Evolutionary conservation across 257 asterid genomes (phyloP).

Genomic region (Solanum chmielewskii): DNA sequence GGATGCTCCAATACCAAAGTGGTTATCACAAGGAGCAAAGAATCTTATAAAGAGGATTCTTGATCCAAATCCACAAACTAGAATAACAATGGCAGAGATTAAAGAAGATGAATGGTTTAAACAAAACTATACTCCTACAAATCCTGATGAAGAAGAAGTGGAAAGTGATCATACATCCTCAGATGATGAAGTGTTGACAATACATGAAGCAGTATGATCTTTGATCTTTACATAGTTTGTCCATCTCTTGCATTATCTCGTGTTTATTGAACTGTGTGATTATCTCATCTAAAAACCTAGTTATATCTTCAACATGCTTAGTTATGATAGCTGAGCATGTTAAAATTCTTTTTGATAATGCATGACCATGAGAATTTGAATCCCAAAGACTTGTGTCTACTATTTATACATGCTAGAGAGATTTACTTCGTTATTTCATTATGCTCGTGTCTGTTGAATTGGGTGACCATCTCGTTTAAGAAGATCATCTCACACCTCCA

Average conservation of each 20-base stretch:
- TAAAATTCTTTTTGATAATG: not conserved
- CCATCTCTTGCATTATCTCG: not conserved
- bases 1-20: constrained; percentile 72
- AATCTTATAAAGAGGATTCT: constrained; percentile 74
- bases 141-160: constrained; percentile 43
- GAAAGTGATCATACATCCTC: constrained; percentile 27
- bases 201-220: constrained; percentile 33
- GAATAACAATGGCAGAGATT: constrained; percentile 62
- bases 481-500: not conserved
- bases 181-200: constrained; percentile 44
- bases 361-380: not conserved
- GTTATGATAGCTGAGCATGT: not conserved
- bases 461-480: not conserved
- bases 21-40: constrained; percentile 79
- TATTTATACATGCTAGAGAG: not conserved
- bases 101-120: constrained; percentile 83
- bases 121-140: constrained; percentile 52
- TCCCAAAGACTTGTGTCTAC: no score
- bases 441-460: not conserved
- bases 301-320: not conserved
- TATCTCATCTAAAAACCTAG: not conserved
- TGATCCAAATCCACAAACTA: constrained; percentile 76
- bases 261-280: not conserved
- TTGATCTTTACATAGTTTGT: not conserved
- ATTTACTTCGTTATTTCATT: not conserved